phyloP scores from a whole-genome alignment of 257 asterid species.

The Solanum ossicruentum region DNA sequence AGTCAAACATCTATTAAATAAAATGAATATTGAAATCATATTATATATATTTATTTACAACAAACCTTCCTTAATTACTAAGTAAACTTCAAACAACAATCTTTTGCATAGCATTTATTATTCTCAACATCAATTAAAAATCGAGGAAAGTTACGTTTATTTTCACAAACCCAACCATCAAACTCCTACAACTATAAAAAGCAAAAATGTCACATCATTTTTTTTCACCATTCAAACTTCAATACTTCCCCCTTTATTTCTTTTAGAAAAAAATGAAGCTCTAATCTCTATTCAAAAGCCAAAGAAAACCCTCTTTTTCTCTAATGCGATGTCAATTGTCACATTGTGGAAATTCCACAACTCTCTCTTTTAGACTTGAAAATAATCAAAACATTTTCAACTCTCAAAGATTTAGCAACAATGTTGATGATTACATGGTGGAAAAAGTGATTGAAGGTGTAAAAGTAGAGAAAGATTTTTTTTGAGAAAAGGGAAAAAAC shows the following conservation, averaged over 20 bases:
- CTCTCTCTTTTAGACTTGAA: constrained; percentile 36
- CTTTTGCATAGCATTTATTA: background rate
- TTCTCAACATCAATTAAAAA: background rate
- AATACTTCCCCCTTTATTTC: background rate
- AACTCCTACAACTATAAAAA: too few species aligned
- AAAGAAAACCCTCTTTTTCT: constrained; percentile 7
- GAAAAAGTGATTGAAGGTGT: constrained; percentile 24
- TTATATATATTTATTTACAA: background rate
- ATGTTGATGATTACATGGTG: background rate
- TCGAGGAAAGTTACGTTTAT: background rate
- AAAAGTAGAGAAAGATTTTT: constrained; percentile 30
- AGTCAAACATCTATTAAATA: too few species aligned
- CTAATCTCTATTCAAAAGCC: constrained; percentile 33
- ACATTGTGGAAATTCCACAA: constrained; percentile 25
- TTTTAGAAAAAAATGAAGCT: constrained; percentile 22
- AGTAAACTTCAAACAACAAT: background rate
- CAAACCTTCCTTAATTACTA: background rate
- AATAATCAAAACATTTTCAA: constrained; percentile 8
- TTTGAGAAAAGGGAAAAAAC: constrained; percentile 33
- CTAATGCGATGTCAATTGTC: constrained; percentile 34
- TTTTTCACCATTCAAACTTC: background rate
- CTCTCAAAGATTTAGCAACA: constrained; percentile 9
- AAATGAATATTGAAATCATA: background rate
- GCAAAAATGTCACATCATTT: background rate
- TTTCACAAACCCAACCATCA: background rate